These are phyloP conservation scores for Zalaria sp. DNA, from an alignment of 2,329 filamentous ascomycete genomes.

Conservation along the genomic window DNA sequence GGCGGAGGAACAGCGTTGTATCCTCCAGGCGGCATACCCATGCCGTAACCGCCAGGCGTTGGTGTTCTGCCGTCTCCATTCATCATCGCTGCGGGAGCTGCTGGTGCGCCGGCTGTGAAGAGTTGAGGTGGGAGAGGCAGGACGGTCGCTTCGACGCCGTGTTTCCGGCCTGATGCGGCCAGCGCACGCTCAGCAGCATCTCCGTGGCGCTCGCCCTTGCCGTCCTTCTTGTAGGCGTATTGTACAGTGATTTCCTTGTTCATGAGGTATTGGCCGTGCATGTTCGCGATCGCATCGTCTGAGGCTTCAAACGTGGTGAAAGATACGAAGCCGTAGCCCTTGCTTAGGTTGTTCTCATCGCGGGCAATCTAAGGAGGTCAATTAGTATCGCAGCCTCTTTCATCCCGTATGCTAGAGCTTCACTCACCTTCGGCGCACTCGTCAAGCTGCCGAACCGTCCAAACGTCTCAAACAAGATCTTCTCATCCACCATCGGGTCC, in stretches of 20 bases:
- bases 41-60: slow-evolving; percentile 12
- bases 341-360: slow-evolving; percentile 75
- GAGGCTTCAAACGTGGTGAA: slow-evolving; percentile 89
- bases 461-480: slow-evolving; percentile 90
- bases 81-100: slow-evolving; percentile 29
- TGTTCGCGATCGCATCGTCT: slow-evolving; percentile 78
- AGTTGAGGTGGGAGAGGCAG: slow-evolving; percentile 65
- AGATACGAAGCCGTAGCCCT: slow-evolving; percentile 92
- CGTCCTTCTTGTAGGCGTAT: slow-evolving; percentile 99
- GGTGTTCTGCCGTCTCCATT: slow-evolving; percentile 17
- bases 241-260: slow-evolving; percentile 95
- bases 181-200: slow-evolving; percentile 87
- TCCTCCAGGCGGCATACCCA: slow-evolving; percentile 18
- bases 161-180: slow-evolving; percentile 81
- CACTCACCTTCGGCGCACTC: slow-evolving; percentile 62
- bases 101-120: slow-evolving; percentile 33
- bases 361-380: slow-evolving; percentile 37
- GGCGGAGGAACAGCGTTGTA: slow-evolving; percentile 29
- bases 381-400: too few species aligned
- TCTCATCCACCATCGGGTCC: slow-evolving; percentile 88
- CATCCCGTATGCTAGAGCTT: too few species aligned
- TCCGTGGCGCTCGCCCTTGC: slow-evolving; percentile 90
- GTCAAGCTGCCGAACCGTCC: slow-evolving; percentile 79
- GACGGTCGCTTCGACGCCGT: slow-evolving; percentile 75
- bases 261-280: slow-evolving; percentile 93